A percentile compares a stretch with the other conserved stretches of the same genome.
Conservation (phyloP, 1,284 basidiomycete genomes). For the Chalciporus sp. region DNA sequence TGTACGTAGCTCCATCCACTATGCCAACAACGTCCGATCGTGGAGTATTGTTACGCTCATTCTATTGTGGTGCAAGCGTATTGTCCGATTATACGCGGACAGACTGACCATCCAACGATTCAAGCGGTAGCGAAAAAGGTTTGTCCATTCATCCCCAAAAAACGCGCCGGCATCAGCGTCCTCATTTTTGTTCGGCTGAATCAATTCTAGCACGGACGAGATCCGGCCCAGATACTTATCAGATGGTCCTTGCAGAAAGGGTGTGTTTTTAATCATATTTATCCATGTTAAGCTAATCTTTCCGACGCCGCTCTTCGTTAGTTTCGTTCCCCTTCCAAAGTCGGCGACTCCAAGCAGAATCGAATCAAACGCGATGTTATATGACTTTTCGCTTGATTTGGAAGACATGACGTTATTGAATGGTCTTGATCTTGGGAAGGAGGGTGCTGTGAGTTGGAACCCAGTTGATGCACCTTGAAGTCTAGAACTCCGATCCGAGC, state of each 20-base stretch:
- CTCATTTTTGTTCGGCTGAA: background rate
- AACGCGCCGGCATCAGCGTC: conserved; percentile 2
- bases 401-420: conserved; percentile 68
- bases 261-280: conserved; percentile 41
- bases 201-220: conserved; percentile 45
- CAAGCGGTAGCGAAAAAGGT: conserved; percentile 60
- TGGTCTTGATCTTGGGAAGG: conserved; percentile 61
- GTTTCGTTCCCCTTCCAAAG: conserved; percentile 77
- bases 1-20: conserved; percentile 73
- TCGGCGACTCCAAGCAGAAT: conserved; percentile 71
- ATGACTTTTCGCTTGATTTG: conserved; percentile 65
- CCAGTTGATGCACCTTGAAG: conserved; percentile 53
- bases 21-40: conserved; percentile 81
- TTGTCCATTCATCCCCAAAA: conserved; percentile 3
- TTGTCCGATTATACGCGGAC: conserved; percentile 67
- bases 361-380: conserved; percentile 67
- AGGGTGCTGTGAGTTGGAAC: conserved; percentile 73
- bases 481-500: conserved; percentile 21
- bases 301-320: conserved; percentile 23
- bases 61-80: conserved; percentile 80
- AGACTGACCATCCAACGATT: conserved; percentile 58
- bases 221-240: conserved; percentile 75
- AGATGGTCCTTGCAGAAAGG: conserved; percentile 86
- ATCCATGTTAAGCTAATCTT: background rate
- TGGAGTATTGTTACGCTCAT: conserved; percentile 71